Conservation (phyloP, 169 alveolate species). For the Eimeria sp. region DNA sequence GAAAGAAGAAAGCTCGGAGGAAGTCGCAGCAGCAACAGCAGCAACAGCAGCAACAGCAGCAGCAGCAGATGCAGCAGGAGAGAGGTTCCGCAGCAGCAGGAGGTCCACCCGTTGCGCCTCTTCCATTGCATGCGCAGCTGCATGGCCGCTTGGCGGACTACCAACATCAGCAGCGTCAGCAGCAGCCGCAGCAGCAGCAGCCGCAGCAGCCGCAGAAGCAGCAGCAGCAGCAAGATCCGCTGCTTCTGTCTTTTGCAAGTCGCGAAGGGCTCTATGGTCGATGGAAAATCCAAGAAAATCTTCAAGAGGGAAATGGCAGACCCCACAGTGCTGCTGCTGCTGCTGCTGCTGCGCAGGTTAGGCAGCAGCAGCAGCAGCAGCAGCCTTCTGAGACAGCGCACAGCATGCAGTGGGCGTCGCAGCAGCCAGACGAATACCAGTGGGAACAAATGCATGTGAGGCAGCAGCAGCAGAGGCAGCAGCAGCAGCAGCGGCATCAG, state of each 20-base stretch:
- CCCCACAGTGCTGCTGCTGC: constrained; percentile 30
- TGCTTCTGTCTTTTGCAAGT: constrained; percentile 44
- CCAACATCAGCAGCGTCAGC: constrained; percentile 30
- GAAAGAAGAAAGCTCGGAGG: constrained; percentile 19
- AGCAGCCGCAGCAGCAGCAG: constrained; percentile 11
- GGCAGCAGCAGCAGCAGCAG: background rate
- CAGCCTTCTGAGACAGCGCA: constrained; percentile 7
- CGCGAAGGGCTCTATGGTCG: background rate
- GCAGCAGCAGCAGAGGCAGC: constrained; percentile 28
- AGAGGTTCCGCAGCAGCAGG: background rate
- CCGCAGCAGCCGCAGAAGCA: constrained; percentile 41
- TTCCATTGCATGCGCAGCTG: background rate
- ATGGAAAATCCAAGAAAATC: no score
- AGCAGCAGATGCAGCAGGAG: constrained; percentile 3
- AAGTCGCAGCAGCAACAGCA: constrained; percentile 37
- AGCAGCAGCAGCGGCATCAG: background rate
- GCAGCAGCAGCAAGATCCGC: background rate
- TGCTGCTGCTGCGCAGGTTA: background rate
- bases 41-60: constrained; percentile 22
- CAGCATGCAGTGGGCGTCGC: background rate
- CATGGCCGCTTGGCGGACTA: background rate
- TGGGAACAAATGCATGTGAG: background rate
- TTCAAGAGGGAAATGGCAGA: background rate
- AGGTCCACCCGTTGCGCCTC: background rate
- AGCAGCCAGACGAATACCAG: background rate